Evolutionary conservation across 176 grass and related monocot genomes (phyloP), one percentile per base, ranked within the genome.

Genomic region (Oryza longistaminata): DNA sequence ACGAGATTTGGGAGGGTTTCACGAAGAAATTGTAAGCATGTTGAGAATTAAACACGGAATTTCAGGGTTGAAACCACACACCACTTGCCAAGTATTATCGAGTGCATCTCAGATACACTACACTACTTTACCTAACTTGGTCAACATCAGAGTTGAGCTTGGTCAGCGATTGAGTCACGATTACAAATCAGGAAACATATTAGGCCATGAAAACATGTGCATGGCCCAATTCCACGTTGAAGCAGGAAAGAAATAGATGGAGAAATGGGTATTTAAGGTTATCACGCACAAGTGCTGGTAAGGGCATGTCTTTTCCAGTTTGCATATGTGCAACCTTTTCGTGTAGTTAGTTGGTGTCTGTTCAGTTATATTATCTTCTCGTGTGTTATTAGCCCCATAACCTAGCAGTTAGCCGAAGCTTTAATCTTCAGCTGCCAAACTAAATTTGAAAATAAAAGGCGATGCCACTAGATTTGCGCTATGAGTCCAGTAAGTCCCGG

Each of bases 121-220:
- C 2, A 2, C 22, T 61, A 70, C 85, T 76, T 82, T 82, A 82
- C 79, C 71, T 14, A 82, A 82, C 25, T 15, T 6, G 19, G 21
- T 70, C 77, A 60, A 25, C 9, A 64, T 70, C 76, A 11, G 37
- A 43, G 10, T 75, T 75, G 74, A 61, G 19, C 33, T 44, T 62
- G 46, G 72, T 82, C 31, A 64, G 13, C 21, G 52, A 35, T n/a
- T 42, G 80, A 53, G 60, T 26, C 67, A 12, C 7, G 15, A 71
- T 19, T 79, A 25, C 71, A 75, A 53, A 72, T 12, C 27, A 64
- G 42, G 74, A 78, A 88, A 66, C 1, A 1, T 78, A 55, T 19
- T 83, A 83, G 80, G 67, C 19, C n/a, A 19, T 69, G 80, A 85
- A 74, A 74, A 37, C 37, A 60, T 29, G 66, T 88, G 74, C 76